Conservation (phyloP, 176 grass and related monocot species). For the Zea luxurians region DNA sequence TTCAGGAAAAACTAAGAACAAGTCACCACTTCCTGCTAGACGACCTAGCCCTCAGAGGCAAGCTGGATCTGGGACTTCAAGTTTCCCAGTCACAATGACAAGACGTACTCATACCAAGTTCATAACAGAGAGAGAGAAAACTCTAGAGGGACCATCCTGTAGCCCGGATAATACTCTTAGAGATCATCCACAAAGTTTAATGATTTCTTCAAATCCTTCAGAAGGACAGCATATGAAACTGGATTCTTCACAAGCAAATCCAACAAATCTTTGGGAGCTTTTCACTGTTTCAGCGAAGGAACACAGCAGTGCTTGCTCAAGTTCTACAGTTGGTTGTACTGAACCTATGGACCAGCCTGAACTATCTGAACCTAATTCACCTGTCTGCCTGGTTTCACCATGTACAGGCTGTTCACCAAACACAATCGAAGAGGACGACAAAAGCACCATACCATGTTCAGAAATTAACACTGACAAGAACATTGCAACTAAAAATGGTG, state of each 20-base stretch:
- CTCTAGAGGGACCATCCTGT: slow-evolving; percentile 33
- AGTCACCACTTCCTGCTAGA: slow-evolving; percentile 45
- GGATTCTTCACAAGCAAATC: slow-evolving; percentile 27
- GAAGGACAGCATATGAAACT: slow-evolving; percentile 30
- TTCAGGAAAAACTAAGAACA: slow-evolving; percentile 54
- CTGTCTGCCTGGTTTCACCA: slow-evolving; percentile 46
- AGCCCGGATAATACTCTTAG: slow-evolving; percentile 28
- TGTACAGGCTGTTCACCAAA: slow-evolving; percentile 28
- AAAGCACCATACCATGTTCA: slow-evolving; percentile 33
- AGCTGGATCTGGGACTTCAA: slow-evolving; percentile 40
- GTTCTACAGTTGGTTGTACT: slow-evolving; percentile 34
- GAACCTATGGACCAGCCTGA: slow-evolving; percentile 47
- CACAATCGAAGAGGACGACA: slow-evolving; percentile 33
- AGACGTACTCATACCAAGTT: slow-evolving; percentile 42
- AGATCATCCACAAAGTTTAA: slow-evolving; percentile 25
- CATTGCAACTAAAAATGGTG: slow-evolving; percentile 47
- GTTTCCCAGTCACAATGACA: slow-evolving; percentile 29
- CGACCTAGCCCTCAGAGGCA: slow-evolving; percentile 50
- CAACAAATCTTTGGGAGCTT: slow-evolving; percentile 41
- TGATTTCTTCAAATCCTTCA: slow-evolving; percentile 33
- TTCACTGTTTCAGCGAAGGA: slow-evolving; percentile 41
- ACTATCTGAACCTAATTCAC: slow-evolving; percentile 48
- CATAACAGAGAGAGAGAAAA: slow-evolving; percentile 53
- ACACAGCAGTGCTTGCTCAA: slow-evolving; percentile 35
- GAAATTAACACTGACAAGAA: slow-evolving; percentile 45